Percentiles rank a stretch among this genome's conserved stretches.
Evolutionary conservation across 139 green algal species (phyloP).

Genomic region (Chlorella sorokiniana): DNA sequence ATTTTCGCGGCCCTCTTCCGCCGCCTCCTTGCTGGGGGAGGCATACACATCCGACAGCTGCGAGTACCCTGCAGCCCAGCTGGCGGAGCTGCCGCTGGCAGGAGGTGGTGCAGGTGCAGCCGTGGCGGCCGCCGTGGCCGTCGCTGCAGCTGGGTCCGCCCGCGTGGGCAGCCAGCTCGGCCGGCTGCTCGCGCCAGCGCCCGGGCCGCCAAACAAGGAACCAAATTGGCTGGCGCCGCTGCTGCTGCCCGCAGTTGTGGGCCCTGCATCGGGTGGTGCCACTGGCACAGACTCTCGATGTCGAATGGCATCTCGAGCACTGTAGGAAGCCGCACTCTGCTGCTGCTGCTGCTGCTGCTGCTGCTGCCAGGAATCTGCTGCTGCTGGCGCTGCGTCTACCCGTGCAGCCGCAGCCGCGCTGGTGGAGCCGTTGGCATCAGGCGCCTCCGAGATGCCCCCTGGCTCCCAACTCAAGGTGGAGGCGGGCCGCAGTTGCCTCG

Average conservation of each 20-base stretch:
- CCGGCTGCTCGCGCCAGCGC: too few species aligned
- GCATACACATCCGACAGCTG: conserved; percentile 3
- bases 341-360: not conserved
- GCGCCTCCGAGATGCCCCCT: too few species aligned
- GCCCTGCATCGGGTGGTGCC: too few species aligned
- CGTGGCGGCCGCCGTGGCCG: not conserved
- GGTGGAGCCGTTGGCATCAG: too few species aligned
- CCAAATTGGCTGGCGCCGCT: conserved; percentile 4
- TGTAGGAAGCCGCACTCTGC: too few species aligned
- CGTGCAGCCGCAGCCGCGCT: not conserved
- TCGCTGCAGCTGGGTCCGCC: not conserved
- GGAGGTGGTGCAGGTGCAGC: not conserved
- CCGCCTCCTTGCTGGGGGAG: not conserved
- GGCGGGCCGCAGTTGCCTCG: too few species aligned
- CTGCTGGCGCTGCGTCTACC: not conserved
- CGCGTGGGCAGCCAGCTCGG: too few species aligned
- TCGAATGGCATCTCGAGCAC: too few species aligned
- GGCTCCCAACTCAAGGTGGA: too few species aligned
- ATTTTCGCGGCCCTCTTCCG: too few species aligned
- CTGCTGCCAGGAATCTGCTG: not conserved
- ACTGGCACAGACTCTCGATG: too few species aligned
- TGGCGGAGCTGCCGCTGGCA: not conserved
- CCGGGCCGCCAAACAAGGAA: not conserved
- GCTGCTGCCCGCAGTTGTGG: not conserved
- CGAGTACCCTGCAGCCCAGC: conserved; percentile 17